A percentile compares a stretch with the other conserved stretches of the same genome.
Evolutionary conservation across 805 yeast species (phyloP).

Genomic region (Metschnikowia baotianmanensis): DNA sequence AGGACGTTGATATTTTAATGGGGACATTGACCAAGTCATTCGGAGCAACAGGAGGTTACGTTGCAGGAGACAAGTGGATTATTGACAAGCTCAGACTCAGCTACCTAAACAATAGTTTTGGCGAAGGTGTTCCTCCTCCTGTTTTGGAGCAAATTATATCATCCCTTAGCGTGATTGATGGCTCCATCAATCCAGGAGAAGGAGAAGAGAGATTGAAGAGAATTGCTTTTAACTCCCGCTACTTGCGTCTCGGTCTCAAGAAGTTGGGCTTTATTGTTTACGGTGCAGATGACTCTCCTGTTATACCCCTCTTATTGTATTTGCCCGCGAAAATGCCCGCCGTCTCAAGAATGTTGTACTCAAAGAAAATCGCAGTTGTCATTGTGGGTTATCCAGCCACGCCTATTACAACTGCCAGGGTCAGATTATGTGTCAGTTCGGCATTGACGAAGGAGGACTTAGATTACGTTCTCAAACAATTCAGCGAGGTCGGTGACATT

Average conservation of each 20-base stretch:
- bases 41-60: constrained; percentile 98
- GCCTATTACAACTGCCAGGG: constrained; percentile 84
- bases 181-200: constrained; percentile 86
- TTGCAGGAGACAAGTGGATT: constrained; percentile 70
- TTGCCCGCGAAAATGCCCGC: constrained; percentile 96
- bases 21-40: constrained; percentile 97
- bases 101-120: constrained; percentile 69
- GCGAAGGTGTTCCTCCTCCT: constrained; percentile 89
- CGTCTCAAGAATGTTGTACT: constrained; percentile 76
- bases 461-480: constrained; percentile 69
- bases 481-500: constrained; percentile 76
- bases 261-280: constrained; percentile 90
- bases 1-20: constrained; percentile 82
- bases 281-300: constrained; percentile 97
- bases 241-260: constrained; percentile 84
- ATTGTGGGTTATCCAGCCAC: constrained; percentile 98
- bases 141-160: constrained; percentile 85
- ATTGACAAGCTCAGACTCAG: constrained; percentile 74
- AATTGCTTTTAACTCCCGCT: constrained; percentile 94
- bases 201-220: constrained; percentile 88
- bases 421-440: constrained; percentile 88
- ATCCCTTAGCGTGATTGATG: constrained; percentile 74
- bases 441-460: constrained; percentile 92
- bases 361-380: constrained; percentile 85
- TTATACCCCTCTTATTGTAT: constrained; percentile 81